These are phyloP conservation scores for Hippophae gyantsensis DNA, from an alignment of 306 rosid species.

Conservation along the genomic window DNA sequence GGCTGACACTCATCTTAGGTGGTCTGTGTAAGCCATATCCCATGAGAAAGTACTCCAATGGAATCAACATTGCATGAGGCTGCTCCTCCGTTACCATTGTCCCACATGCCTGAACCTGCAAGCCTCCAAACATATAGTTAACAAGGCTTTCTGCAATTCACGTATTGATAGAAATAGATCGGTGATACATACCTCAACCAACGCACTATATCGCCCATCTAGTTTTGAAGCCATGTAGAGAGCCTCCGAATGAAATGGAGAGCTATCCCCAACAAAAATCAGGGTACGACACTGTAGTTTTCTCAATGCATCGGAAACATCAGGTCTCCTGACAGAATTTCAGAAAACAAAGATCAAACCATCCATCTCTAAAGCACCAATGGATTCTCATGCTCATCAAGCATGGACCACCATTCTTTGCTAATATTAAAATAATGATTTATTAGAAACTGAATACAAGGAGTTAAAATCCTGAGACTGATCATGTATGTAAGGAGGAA, in stretches of 20 bases:
- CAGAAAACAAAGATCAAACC: conserved; percentile 2
- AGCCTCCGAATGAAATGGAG: conserved; percentile 75
- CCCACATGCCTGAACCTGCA: conserved; percentile 92
- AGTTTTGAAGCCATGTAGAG: conserved; percentile 75
- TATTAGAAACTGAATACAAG: too few relatives aligned
- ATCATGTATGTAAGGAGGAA: background rate
- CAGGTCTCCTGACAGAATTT: conserved; percentile 57
- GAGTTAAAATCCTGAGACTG: background rate
- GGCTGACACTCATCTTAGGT: conserved; percentile 69
- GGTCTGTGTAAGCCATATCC: conserved; percentile 82
- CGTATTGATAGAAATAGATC: conserved; percentile 3
- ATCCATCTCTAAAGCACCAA: conserved; percentile 5
- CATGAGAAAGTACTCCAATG: conserved; percentile 84
- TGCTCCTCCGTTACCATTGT: conserved; percentile 98
- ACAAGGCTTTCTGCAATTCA: conserved; percentile 7
- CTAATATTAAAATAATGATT: too few relatives aligned
- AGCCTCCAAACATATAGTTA: conserved; percentile 12
- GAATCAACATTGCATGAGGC: conserved; percentile 95
- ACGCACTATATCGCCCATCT: conserved; percentile 77
- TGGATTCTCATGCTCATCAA: background rate
- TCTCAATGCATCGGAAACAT: conserved; percentile 59
- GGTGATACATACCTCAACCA: conserved; percentile 62
- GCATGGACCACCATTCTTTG: background rate
- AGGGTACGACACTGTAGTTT: conserved; percentile 80
- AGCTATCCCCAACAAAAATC: conserved; percentile 84